Conservation (phyloP, 2,329 filamentous ascomycete species). For the Aspergillus sp. region DNA sequence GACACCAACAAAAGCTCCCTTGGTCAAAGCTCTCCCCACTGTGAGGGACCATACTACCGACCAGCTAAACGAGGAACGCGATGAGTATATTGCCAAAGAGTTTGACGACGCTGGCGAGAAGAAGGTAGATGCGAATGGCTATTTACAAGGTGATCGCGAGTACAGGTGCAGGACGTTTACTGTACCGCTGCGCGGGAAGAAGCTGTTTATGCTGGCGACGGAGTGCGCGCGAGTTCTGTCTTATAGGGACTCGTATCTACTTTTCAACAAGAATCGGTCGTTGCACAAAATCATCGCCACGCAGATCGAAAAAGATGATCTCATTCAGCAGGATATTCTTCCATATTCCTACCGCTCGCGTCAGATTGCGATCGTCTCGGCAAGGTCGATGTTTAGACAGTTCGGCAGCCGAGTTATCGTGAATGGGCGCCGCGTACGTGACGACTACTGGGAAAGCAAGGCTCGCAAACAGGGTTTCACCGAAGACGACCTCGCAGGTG, state of each 20-base stretch:
- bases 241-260: slow-evolving; percentile 94
- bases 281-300: slow-evolving; percentile 97
- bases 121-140: slow-evolving; percentile 83
- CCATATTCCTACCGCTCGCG: slow-evolving; percentile 98
- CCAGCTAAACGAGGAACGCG: slow-evolving; percentile 81
- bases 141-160: slow-evolving; percentile 76
- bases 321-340: slow-evolving; percentile 91
- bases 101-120: slow-evolving; percentile 90
- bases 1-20: slow-evolving; percentile 73
- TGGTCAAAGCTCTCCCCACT: slow-evolving; percentile 90
- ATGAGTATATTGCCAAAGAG: slow-evolving; percentile 94
- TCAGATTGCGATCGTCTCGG: slow-evolving; percentile 97
- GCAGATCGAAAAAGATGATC: slow-evolving; percentile 92
- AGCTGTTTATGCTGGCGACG: slow-evolving; percentile 97
- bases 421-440: slow-evolving; percentile 84
- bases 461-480: slow-evolving; percentile 97
- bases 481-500: slow-evolving; percentile 90
- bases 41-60: slow-evolving; percentile 97
- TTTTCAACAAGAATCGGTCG: slow-evolving; percentile 98
- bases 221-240: slow-evolving; percentile 92
- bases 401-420: slow-evolving; percentile 94
- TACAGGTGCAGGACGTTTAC: slow-evolving; percentile 93
- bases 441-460: slow-evolving; percentile 99
- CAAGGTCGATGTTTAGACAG: slow-evolving; percentile 96
- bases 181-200: slow-evolving; percentile 85